These are phyloP conservation scores for Hysterium pulicare DNA, from an alignment of 2,329 filamentous ascomycete genomes.

Conservation along the genomic window DNA sequence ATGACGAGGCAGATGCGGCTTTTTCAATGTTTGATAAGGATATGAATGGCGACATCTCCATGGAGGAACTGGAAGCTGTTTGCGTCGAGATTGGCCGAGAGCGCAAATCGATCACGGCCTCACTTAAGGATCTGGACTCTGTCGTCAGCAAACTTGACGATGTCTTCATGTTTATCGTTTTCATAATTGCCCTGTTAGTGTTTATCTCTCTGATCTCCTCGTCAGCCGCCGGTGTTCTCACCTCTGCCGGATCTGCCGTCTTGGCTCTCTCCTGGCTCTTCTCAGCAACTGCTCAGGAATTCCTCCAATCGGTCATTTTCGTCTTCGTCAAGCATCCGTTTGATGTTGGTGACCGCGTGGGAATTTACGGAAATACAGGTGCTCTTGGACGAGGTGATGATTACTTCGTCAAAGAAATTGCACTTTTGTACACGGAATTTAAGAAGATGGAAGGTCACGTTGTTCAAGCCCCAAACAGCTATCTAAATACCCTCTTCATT, in stretches of 20 bases:
- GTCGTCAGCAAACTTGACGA: conserved; percentile 87
- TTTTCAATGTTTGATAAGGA: conserved; percentile 95
- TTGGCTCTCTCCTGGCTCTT: conserved; percentile 91
- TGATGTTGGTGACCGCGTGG: conserved; percentile 90
- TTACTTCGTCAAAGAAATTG: conserved; percentile 94
- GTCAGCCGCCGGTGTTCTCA: conserved; percentile 86
- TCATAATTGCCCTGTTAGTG: conserved; percentile 76
- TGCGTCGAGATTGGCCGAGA: conserved; percentile 93
- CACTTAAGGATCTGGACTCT: conserved; percentile 89
- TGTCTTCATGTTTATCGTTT: conserved; percentile 83
- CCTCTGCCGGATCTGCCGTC: conserved; percentile 82
- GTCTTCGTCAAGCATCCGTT: conserved; percentile 98
- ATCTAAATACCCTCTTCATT: conserved; percentile 90
- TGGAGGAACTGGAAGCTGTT: conserved; percentile 89
- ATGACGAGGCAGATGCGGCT: conserved; percentile 83
- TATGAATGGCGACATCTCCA: conserved; percentile 92
- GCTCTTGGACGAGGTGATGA: conserved; percentile 77
- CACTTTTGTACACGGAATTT: conserved; percentile 91
- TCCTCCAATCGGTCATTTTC: conserved; percentile 89
- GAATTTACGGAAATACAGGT: conserved; percentile 86
- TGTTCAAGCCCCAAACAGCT: conserved; percentile 91
- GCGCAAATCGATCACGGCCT: conserved; percentile 91
- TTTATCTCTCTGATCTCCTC: conserved; percentile 87
- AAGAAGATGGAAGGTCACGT: conserved; percentile 98
- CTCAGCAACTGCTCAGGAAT: conserved; percentile 88